phyloP scores from a whole-genome alignment of 2,329 filamentous ascomycete genomes.

The Canariomyces notabilis region DNA sequence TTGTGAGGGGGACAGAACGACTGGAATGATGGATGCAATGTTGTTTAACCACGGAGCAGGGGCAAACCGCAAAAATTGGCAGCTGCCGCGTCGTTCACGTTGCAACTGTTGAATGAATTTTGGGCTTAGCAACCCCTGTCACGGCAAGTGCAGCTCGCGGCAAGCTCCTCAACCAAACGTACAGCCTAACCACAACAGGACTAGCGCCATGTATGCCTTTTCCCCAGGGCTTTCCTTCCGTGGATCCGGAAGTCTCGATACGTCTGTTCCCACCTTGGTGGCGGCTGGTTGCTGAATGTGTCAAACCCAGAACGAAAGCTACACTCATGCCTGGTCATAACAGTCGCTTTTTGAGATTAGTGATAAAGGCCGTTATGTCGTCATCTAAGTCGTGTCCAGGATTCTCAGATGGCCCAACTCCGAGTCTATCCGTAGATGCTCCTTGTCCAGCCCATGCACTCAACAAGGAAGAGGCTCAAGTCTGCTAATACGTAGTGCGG shows the following conservation, averaged over 20 bases:
- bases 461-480: too few species aligned
- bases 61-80: slow-evolving; percentile 20
- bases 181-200: slow-evolving; percentile 14
- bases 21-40: slow-evolving; percentile 9
- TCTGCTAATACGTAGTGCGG: too few species aligned
- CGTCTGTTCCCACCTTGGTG: slow-evolving; percentile 5
- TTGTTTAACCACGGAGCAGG: slow-evolving; percentile 16
- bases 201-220: slow-evolving; percentile 15
- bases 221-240: slow-evolving; percentile 17
- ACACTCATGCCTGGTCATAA: too few species aligned
- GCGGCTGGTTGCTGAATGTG: too few species aligned
- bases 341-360: too few species aligned
- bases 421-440: too few species aligned
- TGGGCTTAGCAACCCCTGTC: slow-evolving; percentile 16
- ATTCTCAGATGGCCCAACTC: too few species aligned
- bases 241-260: slow-evolving; percentile 19
- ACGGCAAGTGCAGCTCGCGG: slow-evolving; percentile 14
- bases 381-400: too few species aligned
- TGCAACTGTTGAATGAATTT: slow-evolving; percentile 28
- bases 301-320: too few species aligned
- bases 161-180: slow-evolving; percentile 26
- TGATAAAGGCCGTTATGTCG: too few species aligned
- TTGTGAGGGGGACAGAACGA: slow-evolving; percentile 2
- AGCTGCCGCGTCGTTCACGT: slow-evolving; percentile 16
- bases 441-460: too few species aligned